phyloP scores from a whole-genome alignment of 768 basidiomycete genomes.

The Lenzites betulinus region DNA sequence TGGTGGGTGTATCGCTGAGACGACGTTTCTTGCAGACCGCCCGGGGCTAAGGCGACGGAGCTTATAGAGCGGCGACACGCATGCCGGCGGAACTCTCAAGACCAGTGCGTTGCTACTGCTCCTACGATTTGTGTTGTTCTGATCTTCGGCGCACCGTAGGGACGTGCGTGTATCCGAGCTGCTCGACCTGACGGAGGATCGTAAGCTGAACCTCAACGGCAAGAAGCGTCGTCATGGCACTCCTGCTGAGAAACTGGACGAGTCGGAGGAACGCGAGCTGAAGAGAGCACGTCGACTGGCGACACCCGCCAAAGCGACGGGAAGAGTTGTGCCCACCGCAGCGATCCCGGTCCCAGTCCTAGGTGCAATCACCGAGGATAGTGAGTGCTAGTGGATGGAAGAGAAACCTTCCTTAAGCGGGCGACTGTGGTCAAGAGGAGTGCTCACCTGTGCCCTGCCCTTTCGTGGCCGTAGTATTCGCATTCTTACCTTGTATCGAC shows the following conservation, averaged over 20 bases:
- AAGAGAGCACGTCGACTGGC: not conserved
- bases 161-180: not conserved
- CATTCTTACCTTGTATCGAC: too few species aligned
- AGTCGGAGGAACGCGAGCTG: not conserved
- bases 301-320: not conserved
- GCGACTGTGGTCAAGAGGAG: too few species aligned
- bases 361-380: not conserved
- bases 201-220: not conserved
- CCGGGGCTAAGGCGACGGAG: not conserved
- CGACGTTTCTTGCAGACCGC: not conserved
- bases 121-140: not conserved
- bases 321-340: not conserved
- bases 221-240: slow-evolving; percentile 3
- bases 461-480: too few species aligned
- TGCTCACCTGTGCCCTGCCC: too few species aligned
- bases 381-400: too few species aligned
- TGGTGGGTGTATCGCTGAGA: not conserved
- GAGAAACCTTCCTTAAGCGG: too few species aligned
- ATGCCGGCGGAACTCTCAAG: not conserved
- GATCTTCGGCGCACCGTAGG: not conserved
- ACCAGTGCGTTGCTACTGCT: not conserved
- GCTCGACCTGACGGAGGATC: not conserved
- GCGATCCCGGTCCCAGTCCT: not conserved
- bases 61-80: not conserved
- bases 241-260: not conserved